Evolutionary conservation across 1,284 basidiomycete genomes (phyloP).

Genomic region (Schizophyllum amplum): DNA sequence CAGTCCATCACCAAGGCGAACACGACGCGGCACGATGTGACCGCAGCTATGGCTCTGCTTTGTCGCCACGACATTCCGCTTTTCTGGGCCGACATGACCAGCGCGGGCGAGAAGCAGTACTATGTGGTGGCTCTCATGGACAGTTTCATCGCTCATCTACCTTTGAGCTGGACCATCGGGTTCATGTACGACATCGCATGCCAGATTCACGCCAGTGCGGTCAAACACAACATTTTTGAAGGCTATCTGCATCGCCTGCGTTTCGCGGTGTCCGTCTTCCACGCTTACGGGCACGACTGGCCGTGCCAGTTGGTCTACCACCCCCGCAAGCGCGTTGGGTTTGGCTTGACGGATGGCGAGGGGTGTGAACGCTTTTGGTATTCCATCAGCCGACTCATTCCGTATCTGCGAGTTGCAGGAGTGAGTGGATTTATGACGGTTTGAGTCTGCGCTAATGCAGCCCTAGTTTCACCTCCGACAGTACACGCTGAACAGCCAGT

Average conservation of each 20-base stretch:
- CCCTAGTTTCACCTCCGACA: no score
- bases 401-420: constrained; percentile 20
- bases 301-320: constrained; percentile 24
- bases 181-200: constrained; percentile 24
- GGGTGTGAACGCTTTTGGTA: constrained; percentile 28
- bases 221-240: constrained; percentile 19
- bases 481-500: no score
- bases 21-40: constrained; percentile 22
- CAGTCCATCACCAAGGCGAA: constrained; percentile 21
- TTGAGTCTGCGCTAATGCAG: no score
- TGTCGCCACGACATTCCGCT: constrained; percentile 25
- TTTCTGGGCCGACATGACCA: constrained; percentile 23
- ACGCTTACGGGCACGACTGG: constrained; percentile 28
- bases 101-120: constrained; percentile 23
- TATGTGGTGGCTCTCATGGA: constrained; percentile 20
- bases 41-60: constrained; percentile 23
- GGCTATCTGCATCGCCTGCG: constrained; percentile 14
- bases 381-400: constrained; percentile 17
- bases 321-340: constrained; percentile 20
- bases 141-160: constrained; percentile 18
- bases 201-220: constrained; percentile 18
- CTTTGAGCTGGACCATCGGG: constrained; percentile 15
- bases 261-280: constrained; percentile 23
- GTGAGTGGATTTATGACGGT: no score
- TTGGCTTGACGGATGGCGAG: constrained; percentile 26